A percentile compares a stretch with the other conserved stretches of the same genome.
These are phyloP conservation scores for Aschersonia sp. DNA, from an alignment of 2,329 filamentous ascomycete species.

Conservation along the genomic window DNA sequence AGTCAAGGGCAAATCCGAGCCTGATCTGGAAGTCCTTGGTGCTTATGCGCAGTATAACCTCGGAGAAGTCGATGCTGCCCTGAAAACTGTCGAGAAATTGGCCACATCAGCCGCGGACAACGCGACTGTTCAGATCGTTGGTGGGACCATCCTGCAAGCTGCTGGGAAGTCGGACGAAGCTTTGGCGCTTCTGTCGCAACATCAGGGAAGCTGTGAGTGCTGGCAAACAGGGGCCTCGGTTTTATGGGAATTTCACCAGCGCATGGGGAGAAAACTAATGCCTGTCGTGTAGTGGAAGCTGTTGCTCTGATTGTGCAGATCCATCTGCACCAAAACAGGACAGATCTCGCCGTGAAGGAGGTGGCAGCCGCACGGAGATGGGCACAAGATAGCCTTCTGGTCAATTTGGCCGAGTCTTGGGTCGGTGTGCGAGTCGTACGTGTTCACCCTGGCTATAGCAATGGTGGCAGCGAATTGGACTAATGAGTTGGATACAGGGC, in stretches of 20 bases:
- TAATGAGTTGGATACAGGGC: slow-evolving; percentile 40
- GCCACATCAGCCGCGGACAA: slow-evolving; percentile 57
- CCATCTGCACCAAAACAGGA: slow-evolving; percentile 79
- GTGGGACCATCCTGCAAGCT: slow-evolving; percentile 68
- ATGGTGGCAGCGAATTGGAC: not conserved
- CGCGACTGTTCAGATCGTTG: slow-evolving; percentile 63
- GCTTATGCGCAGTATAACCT: slow-evolving; percentile 55
- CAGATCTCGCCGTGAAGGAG: slow-evolving; percentile 82
- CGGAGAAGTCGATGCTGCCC: slow-evolving; percentile 47
- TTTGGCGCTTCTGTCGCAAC: slow-evolving; percentile 60
- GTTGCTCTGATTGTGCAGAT: slow-evolving; percentile 87
- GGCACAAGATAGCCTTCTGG: slow-evolving; percentile 86
- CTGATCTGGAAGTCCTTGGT: slow-evolving; percentile 63
- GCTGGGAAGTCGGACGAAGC: slow-evolving; percentile 78
- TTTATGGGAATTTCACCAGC: too few species aligned
- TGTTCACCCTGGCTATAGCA: not conserved
- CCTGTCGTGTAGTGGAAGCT: slow-evolving; percentile 42
- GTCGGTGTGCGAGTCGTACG: slow-evolving; percentile 71
- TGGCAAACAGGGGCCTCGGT: not conserved
- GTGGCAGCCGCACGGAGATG: slow-evolving; percentile 75
- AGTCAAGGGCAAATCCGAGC: slow-evolving; percentile 48
- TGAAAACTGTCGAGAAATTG: slow-evolving; percentile 51
- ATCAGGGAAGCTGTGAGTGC: slow-evolving; percentile 69
- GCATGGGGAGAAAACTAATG: slow-evolving; percentile 8
- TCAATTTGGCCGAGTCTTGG: slow-evolving; percentile 94